Percentiles rank a stretch among this genome's conserved stretches.
These are phyloP conservation scores for Scedosporium apiospermum DNA, from an alignment of 2,329 filamentous ascomycete species.

Conservation along the genomic window DNA sequence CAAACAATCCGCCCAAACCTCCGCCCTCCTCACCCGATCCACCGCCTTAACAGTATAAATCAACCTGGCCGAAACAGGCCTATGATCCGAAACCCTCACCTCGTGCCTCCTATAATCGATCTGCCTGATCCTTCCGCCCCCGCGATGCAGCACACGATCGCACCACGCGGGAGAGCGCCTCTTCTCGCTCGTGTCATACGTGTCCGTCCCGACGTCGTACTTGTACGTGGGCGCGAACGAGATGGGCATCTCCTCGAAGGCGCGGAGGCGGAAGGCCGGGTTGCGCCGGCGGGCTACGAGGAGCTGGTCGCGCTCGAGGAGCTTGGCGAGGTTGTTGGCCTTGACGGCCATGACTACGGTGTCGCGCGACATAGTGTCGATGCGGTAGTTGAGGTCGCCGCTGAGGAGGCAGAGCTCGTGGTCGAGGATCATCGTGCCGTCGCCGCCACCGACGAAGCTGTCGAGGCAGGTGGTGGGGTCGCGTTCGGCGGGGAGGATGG, in stretches of 20 bases:
- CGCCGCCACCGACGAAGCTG: constrained; percentile 81
- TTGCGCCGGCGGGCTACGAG: constrained; percentile 83
- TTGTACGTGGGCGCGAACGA: constrained; percentile 96
- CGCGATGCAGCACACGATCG: constrained; percentile 82
- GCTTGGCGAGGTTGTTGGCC: constrained; percentile 68
- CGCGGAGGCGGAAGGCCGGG: constrained; percentile 76
- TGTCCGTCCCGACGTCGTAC: constrained; percentile 92
- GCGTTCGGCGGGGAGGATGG: constrained; percentile 61
- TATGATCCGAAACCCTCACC: constrained; percentile 81
- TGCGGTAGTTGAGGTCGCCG: constrained; percentile 95
- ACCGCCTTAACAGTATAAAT: constrained; percentile 78
- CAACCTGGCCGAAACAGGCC: constrained; percentile 82
- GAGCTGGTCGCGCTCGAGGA: constrained; percentile 89
- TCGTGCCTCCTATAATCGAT: constrained; percentile 84
- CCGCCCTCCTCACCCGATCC: constrained; percentile 52
- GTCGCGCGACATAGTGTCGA: constrained; percentile 92
- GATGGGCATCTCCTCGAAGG: constrained; percentile 86
- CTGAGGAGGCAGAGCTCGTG: constrained; percentile 97
- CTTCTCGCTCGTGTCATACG: constrained; percentile 92
- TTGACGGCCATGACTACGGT: constrained; percentile 81
- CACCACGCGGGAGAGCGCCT: constrained; percentile 93
- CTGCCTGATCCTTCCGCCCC: constrained; percentile 69
- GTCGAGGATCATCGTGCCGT: constrained; percentile 89
- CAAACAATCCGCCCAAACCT: constrained; percentile 64
- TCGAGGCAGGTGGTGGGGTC: constrained; percentile 62